Base-by-base conservation (phyloP, 495 filamentous ascomycete species). In the Tirmania nivea region DNA sequence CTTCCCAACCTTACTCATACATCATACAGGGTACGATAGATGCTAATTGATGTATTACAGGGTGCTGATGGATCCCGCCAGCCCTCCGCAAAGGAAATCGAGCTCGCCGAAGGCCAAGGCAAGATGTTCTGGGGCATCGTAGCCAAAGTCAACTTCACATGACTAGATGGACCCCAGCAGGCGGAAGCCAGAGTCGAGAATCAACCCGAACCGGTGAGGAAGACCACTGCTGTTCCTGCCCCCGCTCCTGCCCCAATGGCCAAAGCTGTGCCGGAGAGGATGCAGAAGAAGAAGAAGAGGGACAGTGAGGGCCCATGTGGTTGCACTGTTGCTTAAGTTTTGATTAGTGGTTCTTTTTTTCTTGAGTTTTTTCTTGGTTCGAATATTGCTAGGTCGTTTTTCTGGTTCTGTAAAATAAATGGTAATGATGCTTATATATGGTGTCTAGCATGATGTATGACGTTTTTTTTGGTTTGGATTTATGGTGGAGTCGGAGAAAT, bases 91-190 rank as follows among this genome's bases (percentile, higher is more conserved):
- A 69, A 72, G 53, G 92, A 99, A 72, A 70, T 93, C 56, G 66
- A 79, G 60, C 62, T 99, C 35, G 90, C 92, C 53, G 73, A 70
- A 52, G 74, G 69, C 58, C 90, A 96, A 70, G 90, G 92, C 64
- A 78, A 84, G 73, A 66, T 73, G 52, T 99, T 96, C 73, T 94
- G 86, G 69, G 71, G 81, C 68, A 70, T 75, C 59, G 77, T 94
- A 54, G 63, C 76, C 61, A 85, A 83, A 73, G 75, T 76, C 66
- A 75, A 70, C 59, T 81, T 81, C 66, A 7, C 25, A 31, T 50
- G 21, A 50, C 21, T 50, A 19, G 39, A 45, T 14, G 39, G 39
- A 14, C 39, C 39, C 39, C 1, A 14, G 39, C 39, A 45, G 39
- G 25, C 25, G 25, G 25, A 31, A 31, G 25, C 25, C 25, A 31